Evolutionary conservation across 2,329 filamentous ascomycete genomes (phyloP).

Genomic region (Hypoxylon sp.): DNA sequence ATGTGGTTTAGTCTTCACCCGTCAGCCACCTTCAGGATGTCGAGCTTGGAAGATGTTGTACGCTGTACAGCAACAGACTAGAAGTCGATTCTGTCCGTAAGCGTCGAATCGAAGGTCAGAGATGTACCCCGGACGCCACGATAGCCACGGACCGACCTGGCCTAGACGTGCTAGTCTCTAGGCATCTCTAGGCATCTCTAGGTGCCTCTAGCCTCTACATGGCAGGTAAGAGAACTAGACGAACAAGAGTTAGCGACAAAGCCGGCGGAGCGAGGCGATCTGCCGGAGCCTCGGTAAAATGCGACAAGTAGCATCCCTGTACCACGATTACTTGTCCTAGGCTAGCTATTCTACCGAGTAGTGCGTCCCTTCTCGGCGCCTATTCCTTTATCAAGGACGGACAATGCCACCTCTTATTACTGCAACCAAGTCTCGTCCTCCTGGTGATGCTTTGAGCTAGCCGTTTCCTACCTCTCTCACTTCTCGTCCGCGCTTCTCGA

Average conservation of each 20-base stretch:
- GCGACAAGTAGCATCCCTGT: constrained; percentile 8
- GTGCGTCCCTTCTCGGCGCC: background rate
- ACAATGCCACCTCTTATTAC: constrained; percentile 23
- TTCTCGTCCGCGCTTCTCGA: background rate
- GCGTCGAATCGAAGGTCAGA: background rate
- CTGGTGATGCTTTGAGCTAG: constrained; percentile 10
- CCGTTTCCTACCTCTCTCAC: background rate
- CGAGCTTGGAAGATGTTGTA: too few species aligned
- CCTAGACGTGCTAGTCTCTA: background rate
- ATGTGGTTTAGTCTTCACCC: background rate
- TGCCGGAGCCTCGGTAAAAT: constrained; percentile 40
- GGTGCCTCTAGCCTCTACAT: too few species aligned
- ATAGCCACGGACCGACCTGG: background rate
- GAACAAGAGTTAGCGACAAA: background rate
- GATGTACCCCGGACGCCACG: constrained; percentile 13
- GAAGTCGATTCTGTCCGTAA: background rate
- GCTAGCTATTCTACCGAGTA: background rate
- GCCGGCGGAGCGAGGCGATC: constrained; percentile 31
- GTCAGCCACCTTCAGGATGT: too few species aligned
- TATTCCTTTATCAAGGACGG: constrained; percentile 28
- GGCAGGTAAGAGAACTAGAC: too few species aligned
- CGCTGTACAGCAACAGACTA: too few species aligned
- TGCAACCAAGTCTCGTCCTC: background rate
- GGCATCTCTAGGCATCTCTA: background rate
- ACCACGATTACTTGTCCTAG: constrained; percentile 6